Base-by-base conservation (phyloP, 208 protist genomes). In the Crithidia sp. region DNA sequence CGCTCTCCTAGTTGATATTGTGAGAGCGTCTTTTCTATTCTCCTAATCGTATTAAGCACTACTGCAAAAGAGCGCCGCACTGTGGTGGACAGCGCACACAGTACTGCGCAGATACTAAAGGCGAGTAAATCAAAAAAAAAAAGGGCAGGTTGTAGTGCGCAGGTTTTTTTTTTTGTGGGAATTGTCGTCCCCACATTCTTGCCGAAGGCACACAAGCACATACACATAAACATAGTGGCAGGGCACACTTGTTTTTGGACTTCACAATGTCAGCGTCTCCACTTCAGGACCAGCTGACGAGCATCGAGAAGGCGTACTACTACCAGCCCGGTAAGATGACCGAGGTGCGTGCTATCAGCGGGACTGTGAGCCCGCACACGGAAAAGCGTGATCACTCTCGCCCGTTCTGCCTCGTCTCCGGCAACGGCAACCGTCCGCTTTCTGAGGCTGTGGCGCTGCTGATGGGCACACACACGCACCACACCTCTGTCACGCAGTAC, bases 401-500 rank as follows among this genome's bases (percentile, higher is more conserved):
- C 5, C 78, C 85, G 13, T 74, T 92, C 56, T 93, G 84, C 84
- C 81, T 98, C 45, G 89, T 98, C 53, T 92, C 92, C 13, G 95
- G 95, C n/a, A 97, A 95, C 66, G 91, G 89, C 10, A 97, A 98
- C 76, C 84, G 87, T 9, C 91, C 93, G 52, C 87, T 98, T 14
- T 90, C 92, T 12, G 87, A 95, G 81, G 89, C 89, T 14, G 92
- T 97, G 40, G 85, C 95, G 60, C 82, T 95, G 16, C 77, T 94
- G 39, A 78, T 97, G 49, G 91, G 92, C 53, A 75, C 83, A 13
- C 82, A 81, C 49, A 94, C 91, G 9, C 91, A 94, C 75, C 77
- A 92, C 54, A 94, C 89, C 10, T 76, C 83, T 7, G 87, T 98
- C 56, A 90, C 79, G 17, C 88, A 95, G 69, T 96, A 93, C 78